Evolutionary conservation across 2,329 filamentous ascomycete genomes (phyloP), one percentile per base, ranked within the genome.

Genomic region (Cladophialophora carrionii): DNA sequence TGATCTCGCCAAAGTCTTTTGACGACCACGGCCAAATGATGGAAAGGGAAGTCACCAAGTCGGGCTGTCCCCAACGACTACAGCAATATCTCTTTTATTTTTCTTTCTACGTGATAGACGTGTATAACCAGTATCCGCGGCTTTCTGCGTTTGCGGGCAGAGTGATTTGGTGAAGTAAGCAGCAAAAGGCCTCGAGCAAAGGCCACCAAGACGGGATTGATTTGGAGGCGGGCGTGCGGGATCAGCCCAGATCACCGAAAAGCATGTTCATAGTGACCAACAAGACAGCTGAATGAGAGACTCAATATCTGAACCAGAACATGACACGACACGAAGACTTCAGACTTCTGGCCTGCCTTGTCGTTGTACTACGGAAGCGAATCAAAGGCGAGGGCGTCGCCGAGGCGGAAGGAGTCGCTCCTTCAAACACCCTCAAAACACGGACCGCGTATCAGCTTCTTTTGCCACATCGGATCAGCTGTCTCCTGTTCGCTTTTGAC

Each of bases 161-260:
- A 41, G 29, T 32, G 54, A 26, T 14, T 14, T 26, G 54, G 34
- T 12, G 55, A 26, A 48, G 41, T 32, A 48, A 58, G 56, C 41
- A 58, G 56, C 55, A 57, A 48, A 48, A 57, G 55, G 55, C 48
- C 48, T 48, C 55, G 37, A 46, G n/a, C 22, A 24, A 24, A 10
- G 48, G 56, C 56, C 26, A 29, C 3, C 26, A 29, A 14, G 46
- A n/a, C 17, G 55, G 48, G 24, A 34, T 26, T 62, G 49, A 55
- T 46, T 62, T 62, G 59, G 59, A 62, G 49, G 51, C 51, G 59
- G 59, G 51, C 43, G 48, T 62, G 59, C 59, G 59, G 59, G 59
- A 62, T 62, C 59, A 37, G 31, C 12, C 56, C 48, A 32, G 56
- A 24, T 31, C 43, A n/a, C 17, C 41, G 37, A 58, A 58, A 49